phyloP scores from a whole-genome alignment of 495 filamentous ascomycete species.

The Cetradonia linearis region DNA sequence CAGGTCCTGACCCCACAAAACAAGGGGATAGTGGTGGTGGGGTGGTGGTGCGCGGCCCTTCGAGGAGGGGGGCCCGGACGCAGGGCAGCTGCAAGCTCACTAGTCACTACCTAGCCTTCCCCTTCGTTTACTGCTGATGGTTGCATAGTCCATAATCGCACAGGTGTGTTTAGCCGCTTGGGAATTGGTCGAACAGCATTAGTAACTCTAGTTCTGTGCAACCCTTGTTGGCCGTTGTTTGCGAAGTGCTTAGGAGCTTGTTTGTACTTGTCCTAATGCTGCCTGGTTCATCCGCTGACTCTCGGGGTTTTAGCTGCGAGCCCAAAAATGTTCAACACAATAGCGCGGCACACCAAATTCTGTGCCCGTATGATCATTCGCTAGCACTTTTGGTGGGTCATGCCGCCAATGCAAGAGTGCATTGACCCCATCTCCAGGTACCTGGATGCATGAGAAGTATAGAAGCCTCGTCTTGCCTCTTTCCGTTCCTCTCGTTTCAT shows the following conservation, averaged over 20 bases:
- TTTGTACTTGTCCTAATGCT: background rate
- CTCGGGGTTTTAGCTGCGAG: conserved; percentile 18
- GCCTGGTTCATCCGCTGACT: conserved; percentile 13
- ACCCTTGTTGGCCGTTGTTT: background rate
- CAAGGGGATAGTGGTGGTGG: background rate
- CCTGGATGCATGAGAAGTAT: conserved; percentile 13
- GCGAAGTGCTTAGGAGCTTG: background rate
- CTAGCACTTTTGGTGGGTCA: conserved; percentile 11
- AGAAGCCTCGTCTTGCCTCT: conserved; percentile 17
- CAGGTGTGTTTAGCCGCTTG: conserved; percentile 14
- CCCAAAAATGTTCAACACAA: conserved; percentile 7
- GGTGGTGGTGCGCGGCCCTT: too few species aligned
- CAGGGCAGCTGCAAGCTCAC: conserved; percentile 14
- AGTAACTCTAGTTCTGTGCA: background rate
- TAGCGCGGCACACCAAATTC: conserved; percentile 18
- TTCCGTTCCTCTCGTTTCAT: conserved; percentile 8
- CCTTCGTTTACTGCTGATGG: conserved; percentile 8
- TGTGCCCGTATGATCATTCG: conserved; percentile 25
- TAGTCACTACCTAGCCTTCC: background rate
- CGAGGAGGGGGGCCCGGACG: conserved; percentile 12
- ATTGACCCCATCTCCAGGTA: conserved; percentile 13
- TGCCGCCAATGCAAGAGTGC: conserved; percentile 8
- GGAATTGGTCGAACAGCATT: conserved; percentile 2
- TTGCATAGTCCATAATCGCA: conserved; percentile 15
- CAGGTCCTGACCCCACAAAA: conserved; percentile 8